Evolutionary conservation across 1,139 yeast species (phyloP).

Genomic region (Taphrina confusa): DNA sequence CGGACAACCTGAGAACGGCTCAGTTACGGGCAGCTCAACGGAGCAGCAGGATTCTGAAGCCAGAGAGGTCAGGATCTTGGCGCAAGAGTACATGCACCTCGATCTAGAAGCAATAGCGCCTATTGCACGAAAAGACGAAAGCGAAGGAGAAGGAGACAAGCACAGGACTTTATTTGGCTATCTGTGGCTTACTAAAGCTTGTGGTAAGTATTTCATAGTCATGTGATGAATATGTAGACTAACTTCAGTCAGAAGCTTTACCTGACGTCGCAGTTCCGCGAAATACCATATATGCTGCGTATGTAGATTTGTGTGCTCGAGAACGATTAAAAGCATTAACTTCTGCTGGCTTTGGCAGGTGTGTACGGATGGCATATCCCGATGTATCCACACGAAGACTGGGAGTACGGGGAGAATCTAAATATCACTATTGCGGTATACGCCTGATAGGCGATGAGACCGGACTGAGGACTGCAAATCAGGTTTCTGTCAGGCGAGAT

Average conservation of each 20-base stretch:
- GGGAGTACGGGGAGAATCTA: slow-evolving; percentile 86
- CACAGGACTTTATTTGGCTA: slow-evolving; percentile 18
- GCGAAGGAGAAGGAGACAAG: slow-evolving; percentile 16
- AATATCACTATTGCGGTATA: slow-evolving; percentile 88
- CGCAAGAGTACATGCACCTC: slow-evolving; percentile 3
- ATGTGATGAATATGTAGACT: not conserved
- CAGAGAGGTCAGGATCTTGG: slow-evolving; percentile 14
- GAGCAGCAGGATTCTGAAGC: slow-evolving; percentile 20
- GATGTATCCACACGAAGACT: slow-evolving; percentile 75
- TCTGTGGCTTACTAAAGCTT: slow-evolving; percentile 27
- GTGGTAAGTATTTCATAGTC: slow-evolving; percentile 4
- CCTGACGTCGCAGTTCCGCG: slow-evolving; percentile 77
- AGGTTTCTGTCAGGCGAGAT: slow-evolving; percentile 24
- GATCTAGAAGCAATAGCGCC: slow-evolving; percentile 14
- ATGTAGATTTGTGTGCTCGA: slow-evolving; percentile 71
- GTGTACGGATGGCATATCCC: slow-evolving; percentile 74
- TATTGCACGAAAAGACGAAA: slow-evolving; percentile 7
- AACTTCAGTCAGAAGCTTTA: slow-evolving; percentile 14
- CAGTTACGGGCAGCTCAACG: not conserved
- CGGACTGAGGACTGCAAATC: slow-evolving; percentile 30
- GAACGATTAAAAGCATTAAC: slow-evolving; percentile 68
- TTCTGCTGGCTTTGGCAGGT: slow-evolving; percentile 85
- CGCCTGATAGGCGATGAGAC: slow-evolving; percentile 58
- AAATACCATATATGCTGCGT: slow-evolving; percentile 76
- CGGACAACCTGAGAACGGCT: not conserved